Percentiles rank a stretch among this genome's conserved stretches.
These are phyloP conservation scores for Polygonum maritimum DNA, from an alignment of 148 eudicot genomes.

Conservation along the genomic window DNA sequence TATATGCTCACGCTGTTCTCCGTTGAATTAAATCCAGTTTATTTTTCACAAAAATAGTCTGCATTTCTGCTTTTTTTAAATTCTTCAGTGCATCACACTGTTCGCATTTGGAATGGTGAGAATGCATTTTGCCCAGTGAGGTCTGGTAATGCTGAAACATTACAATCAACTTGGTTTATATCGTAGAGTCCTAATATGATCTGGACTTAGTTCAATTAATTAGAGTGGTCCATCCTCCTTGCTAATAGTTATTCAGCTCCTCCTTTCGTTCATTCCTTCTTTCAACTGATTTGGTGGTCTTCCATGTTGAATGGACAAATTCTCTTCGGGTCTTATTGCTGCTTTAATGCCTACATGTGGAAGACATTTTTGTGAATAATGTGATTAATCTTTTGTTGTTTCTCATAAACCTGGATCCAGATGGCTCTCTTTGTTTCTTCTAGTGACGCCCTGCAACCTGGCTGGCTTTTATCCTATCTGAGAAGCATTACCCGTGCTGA, in stretches of 20 bases:
- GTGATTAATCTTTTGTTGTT: neutral
- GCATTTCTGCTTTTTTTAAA: neutral
- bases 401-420: slow-evolving; percentile 25
- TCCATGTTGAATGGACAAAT: neutral
- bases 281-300: no score
- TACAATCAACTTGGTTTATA: neutral
- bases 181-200: neutral
- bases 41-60: neutral
- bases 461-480: slow-evolving; percentile 69
- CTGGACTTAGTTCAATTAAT: neutral
- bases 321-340: neutral
- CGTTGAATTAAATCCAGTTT: neutral
- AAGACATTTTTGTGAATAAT: neutral
- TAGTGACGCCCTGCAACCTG: slow-evolving; percentile 72
- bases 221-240: neutral
- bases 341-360: neutral
- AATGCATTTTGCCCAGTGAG: no score
- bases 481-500: slow-evolving; percentile 44
- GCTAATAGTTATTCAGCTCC: neutral
- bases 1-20: neutral
- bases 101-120: neutral
- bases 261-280: neutral
- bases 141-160: neutral
- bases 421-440: slow-evolving; percentile 88
- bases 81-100: neutral